Evolutionary conservation across 2,329 filamentous ascomycete genomes (phyloP).

Genomic region (Ceratocystis papillata): DNA sequence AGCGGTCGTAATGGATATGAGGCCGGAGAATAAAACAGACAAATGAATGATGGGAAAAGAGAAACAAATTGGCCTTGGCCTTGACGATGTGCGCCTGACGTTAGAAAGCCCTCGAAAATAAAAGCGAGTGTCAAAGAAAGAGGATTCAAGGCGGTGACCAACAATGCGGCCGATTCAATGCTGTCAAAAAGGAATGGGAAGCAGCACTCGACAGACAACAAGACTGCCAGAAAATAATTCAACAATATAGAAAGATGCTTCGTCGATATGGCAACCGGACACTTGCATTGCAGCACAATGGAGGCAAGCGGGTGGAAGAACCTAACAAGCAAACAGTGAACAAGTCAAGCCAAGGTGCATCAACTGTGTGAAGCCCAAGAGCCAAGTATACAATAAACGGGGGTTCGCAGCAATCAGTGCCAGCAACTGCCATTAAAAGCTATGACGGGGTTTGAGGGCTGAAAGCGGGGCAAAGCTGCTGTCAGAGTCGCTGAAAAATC

Average conservation of each 20-base stretch:
- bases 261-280: constrained; percentile 3
- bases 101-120: neutral
- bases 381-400: constrained; percentile 8
- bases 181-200: neutral
- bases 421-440: constrained; percentile 5
- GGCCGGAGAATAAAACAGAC: neutral
- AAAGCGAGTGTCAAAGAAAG: neutral
- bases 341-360: too few species aligned
- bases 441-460: neutral
- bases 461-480: neutral
- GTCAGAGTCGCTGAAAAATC: neutral
- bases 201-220: neutral
- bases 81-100: neutral
- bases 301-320: neutral
- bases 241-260: constrained; percentile 13
- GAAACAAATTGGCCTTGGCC: neutral
- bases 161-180: neutral
- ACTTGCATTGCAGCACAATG: constrained; percentile 10
- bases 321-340: too few species aligned
- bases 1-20: neutral
- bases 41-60: neutral
- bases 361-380: too few species aligned
- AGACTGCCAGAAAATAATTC: constrained; percentile 9
- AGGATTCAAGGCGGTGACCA: neutral
- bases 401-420: constrained; percentile 5